Evolutionary conservation across 371 early-diverging fungal genomes (phyloP), one percentile per base, ranked within the genome.

Genomic region (Rhizopus sp.): DNA sequence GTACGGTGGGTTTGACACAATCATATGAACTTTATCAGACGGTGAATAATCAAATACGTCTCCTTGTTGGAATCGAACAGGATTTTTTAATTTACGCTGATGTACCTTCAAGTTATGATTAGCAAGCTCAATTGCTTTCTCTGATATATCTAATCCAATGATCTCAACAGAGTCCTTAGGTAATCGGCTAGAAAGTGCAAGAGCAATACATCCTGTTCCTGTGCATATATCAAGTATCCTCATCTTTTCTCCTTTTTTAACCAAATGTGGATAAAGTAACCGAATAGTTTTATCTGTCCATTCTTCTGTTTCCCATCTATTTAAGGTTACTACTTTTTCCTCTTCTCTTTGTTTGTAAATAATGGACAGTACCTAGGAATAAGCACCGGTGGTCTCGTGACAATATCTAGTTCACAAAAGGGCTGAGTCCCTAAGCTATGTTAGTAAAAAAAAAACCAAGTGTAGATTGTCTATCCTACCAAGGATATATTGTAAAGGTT

Each of bases 1-100:
- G 59, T 97, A 95, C 0, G 97, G 97, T 16, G 97, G 97, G 66
- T 97, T 97, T 40, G 92, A 81, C 0, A 93, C 86, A 15, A 97
- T 73, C 42, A 95, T 39, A 59, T 95, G 82, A 35, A 63, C 58
- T 2, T 51, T 40, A 2, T 1, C 17, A 23, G 46, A 23, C 3
- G 50, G 44, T 1, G 41, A 4, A 53, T 57, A 38, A 8, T 59
- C 46, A 39, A 80, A 68, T 7, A 89, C 48, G 62, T 89, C 90
- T 33, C 75, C 40, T 34, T 72, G 59, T 30, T 54, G 46, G 54
- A 88, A 83, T 16, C 51, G 47, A 50, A 69, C 67, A 29, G 50
- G 55, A 40, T 72, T 69, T 5, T 34, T 30, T 7, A 70, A 30
- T 5, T 32, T 37, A 13, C 30, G 2, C 7, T 40, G 34, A 40